phyloP scores from a whole-genome alignment of 257 asterid genomes.

The Solanum virginianum region DNA sequence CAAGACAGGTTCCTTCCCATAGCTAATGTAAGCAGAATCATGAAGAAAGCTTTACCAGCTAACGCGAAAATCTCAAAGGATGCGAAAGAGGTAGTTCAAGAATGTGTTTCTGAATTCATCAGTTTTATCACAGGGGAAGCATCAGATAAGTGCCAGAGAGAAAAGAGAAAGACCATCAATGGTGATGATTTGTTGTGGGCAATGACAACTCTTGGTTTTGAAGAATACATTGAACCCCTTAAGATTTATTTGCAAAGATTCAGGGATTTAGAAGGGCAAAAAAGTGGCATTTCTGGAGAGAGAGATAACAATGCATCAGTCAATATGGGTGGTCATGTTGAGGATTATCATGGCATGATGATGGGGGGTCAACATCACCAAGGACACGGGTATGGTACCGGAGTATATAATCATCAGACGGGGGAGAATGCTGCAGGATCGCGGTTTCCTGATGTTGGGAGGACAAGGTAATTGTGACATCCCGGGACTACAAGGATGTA shows the following conservation, averaged over 20 bases:
- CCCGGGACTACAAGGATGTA: not conserved
- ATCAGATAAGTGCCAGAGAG: slow-evolving; percentile 59
- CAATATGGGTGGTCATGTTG: slow-evolving; percentile 19
- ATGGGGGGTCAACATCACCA: slow-evolving; percentile 7
- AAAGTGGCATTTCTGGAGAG: slow-evolving; percentile 37
- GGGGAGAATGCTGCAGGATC: slow-evolving; percentile 15
- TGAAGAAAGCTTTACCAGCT: slow-evolving; percentile 61
- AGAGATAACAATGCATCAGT: slow-evolving; percentile 17
- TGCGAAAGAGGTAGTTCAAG: slow-evolving; percentile 63
- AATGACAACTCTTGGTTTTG: slow-evolving; percentile 65
- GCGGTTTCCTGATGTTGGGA: slow-evolving; percentile 19
- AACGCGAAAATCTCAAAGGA: slow-evolving; percentile 63
- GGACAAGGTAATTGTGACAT: slow-evolving; percentile 6
- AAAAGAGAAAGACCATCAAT: slow-evolving; percentile 57
- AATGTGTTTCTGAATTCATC: slow-evolving; percentile 65
- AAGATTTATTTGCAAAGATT: slow-evolving; percentile 52
- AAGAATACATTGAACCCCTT: slow-evolving; percentile 53
- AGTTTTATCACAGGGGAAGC: slow-evolving; percentile 71
- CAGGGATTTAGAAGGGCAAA: slow-evolving; percentile 59
- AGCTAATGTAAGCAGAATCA: slow-evolving; percentile 58
- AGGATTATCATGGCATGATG: slow-evolving; percentile 11
- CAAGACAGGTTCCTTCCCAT: slow-evolving; percentile 63
- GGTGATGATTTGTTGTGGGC: slow-evolving; percentile 66
- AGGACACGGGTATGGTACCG: slow-evolving; percentile 16
- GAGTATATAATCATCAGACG: slow-evolving; percentile 7